phyloP scores from a whole-genome alignment of 768 basidiomycete genomes.

The Mycena crocata region DNA sequence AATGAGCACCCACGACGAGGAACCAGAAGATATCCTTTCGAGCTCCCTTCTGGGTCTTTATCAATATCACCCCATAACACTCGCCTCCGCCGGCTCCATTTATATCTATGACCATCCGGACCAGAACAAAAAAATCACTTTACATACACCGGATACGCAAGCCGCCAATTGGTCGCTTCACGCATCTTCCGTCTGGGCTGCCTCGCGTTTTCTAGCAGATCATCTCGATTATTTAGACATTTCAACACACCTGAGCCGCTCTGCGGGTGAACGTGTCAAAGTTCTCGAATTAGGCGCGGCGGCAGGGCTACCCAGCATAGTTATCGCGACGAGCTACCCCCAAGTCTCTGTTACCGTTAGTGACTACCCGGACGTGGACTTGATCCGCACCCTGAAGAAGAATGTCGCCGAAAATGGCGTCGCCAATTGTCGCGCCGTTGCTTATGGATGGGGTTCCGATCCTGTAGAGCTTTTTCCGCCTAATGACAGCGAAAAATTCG shows the following conservation, averaged over 20 bases:
- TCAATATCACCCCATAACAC: slow-evolving; percentile 68
- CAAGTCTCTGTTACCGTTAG: slow-evolving; percentile 61
- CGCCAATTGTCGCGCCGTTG: slow-evolving; percentile 61
- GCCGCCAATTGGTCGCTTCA: slow-evolving; percentile 81
- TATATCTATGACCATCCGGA: slow-evolving; percentile 57
- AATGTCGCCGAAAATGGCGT: slow-evolving; percentile 69
- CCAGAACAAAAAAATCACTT: slow-evolving; percentile 47
- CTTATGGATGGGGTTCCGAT: slow-evolving; percentile 77
- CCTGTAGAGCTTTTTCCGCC: slow-evolving; percentile 42
- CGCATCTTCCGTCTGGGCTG: slow-evolving; percentile 81
- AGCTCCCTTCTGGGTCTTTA: slow-evolving; percentile 73
- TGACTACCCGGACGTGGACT: slow-evolving; percentile 77
- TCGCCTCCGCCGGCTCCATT: slow-evolving; percentile 64
- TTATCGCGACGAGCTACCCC: slow-evolving; percentile 63
- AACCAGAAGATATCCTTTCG: slow-evolving; percentile 77
- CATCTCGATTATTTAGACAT: slow-evolving; percentile 64
- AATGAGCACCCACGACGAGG: slow-evolving; percentile 27
- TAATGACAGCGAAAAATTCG: slow-evolving; percentile 54
- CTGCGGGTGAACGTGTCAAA: slow-evolving; percentile 21
- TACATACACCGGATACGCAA: slow-evolving; percentile 73
- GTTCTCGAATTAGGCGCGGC: slow-evolving; percentile 83
- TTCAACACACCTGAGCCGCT: slow-evolving; percentile 32
- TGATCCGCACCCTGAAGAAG: slow-evolving; percentile 67
- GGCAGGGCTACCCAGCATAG: slow-evolving; percentile 79
- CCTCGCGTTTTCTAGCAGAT: slow-evolving; percentile 76